Percentiles rank a stretch among this genome's conserved stretches.
phyloP scores from a whole-genome alignment of 2,329 filamentous ascomycete species.

The Calonectria crousiana region DNA sequence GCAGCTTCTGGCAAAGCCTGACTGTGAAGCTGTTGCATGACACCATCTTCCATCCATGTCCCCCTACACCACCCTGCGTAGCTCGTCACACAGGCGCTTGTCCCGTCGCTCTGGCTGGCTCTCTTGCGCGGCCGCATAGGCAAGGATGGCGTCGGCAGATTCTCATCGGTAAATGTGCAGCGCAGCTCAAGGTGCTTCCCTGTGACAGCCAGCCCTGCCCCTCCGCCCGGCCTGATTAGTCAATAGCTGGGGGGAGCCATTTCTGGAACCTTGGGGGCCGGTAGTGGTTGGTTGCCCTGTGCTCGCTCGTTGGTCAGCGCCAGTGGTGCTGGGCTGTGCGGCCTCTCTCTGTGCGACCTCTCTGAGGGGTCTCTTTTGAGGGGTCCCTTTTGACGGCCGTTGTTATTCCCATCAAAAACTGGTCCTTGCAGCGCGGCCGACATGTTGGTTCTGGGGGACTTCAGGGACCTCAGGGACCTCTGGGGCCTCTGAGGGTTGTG shows the following conservation, averaged over 20 bases:
- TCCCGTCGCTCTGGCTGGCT: slow-evolving; percentile 19
- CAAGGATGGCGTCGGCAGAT: slow-evolving; percentile 4
- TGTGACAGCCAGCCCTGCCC: neutral
- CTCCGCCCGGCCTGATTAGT: neutral
- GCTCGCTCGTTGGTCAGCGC: neutral
- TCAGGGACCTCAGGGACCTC: neutral
- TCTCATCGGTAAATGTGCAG: slow-evolving; percentile 7
- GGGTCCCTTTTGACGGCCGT: neutral
- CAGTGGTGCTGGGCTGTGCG: neutral
- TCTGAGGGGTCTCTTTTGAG: no score
- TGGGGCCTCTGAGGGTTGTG: neutral
- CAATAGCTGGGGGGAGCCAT: neutral
- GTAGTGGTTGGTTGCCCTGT: slow-evolving; percentile 8
- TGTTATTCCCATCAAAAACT: neutral
- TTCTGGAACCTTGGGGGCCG: neutral
- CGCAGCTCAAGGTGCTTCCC: neutral
- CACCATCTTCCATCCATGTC: slow-evolving; percentile 23
- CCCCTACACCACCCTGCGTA: slow-evolving; percentile 19
- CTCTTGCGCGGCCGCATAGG: slow-evolving; percentile 8
- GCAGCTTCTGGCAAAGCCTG: slow-evolving; percentile 35
- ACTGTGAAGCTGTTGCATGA: slow-evolving; percentile 26
- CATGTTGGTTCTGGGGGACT: neutral
- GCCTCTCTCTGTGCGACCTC: neutral
- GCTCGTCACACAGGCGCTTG: slow-evolving; percentile 27
- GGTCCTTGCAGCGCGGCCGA: neutral